Evolutionary conservation across 2,329 filamentous ascomycete species (phyloP).

Genomic region (Penicillium sp.): DNA sequence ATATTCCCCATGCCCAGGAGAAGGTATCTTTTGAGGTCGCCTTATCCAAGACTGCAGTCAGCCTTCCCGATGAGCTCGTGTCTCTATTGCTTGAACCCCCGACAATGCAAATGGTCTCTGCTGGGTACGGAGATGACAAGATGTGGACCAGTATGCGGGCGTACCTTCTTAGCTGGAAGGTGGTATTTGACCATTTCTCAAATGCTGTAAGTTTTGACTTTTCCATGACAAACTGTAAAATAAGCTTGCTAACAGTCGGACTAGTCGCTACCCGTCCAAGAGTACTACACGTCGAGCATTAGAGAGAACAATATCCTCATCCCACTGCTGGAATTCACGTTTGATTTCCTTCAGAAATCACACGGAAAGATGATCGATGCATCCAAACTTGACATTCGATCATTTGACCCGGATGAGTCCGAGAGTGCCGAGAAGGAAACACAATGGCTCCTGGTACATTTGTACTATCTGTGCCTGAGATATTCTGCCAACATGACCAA

Average conservation of each 20-base stretch:
- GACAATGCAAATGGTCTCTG: conserved; percentile 63
- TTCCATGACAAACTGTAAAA: neutral
- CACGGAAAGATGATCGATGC: conserved; percentile 67
- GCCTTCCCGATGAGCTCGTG: conserved; percentile 77
- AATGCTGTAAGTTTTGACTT: conserved; percentile 52
- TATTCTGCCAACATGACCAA: conserved; percentile 77
- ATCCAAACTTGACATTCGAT: conserved; percentile 67
- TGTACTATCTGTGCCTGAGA: conserved; percentile 79
- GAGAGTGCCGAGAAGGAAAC: conserved; percentile 69
- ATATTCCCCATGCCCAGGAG: conserved; percentile 75
- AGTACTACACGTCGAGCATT: conserved; percentile 74
- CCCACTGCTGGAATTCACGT: conserved; percentile 72
- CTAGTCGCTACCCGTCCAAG: conserved; percentile 73
- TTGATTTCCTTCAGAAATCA: conserved; percentile 79
- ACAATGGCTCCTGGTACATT: conserved; percentile 78
- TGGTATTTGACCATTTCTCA: conserved; percentile 82
- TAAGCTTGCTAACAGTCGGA: conserved; percentile 21
- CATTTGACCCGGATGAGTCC: conserved; percentile 59
- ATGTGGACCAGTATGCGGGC: conserved; percentile 70
- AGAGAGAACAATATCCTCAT: conserved; percentile 68
- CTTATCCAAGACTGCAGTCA: conserved; percentile 54
- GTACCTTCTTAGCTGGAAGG: conserved; percentile 84
- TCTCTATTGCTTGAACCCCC: conserved; percentile 79
- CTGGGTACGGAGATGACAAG: conserved; percentile 60
- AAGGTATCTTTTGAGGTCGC: conserved; percentile 75